Base-by-base conservation (phyloP, 257 asterid genomes). In the Solanum appendiculatum region DNA sequence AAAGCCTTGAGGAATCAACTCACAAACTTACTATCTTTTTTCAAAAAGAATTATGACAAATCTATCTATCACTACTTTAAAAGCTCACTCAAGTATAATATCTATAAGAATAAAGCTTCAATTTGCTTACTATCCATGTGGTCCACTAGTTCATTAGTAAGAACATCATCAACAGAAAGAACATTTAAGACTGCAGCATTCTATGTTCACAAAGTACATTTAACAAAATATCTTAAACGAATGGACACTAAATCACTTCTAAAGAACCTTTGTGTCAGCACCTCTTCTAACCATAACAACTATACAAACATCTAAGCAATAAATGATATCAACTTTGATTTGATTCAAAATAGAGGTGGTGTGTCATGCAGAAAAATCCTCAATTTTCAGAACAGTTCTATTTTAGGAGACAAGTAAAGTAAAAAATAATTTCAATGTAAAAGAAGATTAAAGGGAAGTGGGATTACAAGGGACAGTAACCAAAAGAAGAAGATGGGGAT, bases 381-480 rank as follows among this genome's bases (percentile, higher is more conserved):
- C 82, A 74, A 74, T 73, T 37, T 74, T 74, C 25, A 74, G 54
- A 23, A 75, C 82, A 37, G 29, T 63, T 63, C 70, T 5, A 63
- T 11, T 58, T 58, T n/a, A 8, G 33, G 33, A 66, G 5, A 6
- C 37, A 27, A 77, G 27, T 77, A 77, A n/a, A 1, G 7, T 63
- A 16, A 42, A 25, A 75, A 21, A 42, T 37, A 27, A 14, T 33
- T 21, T n/a, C 13, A 58, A 44, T n/a, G 56, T 27, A 33, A 4
- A 83, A 66, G 18, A 31, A 63, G 63, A 70, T 54, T 29, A 75
- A 13, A 63, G 40, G 40, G 81, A 81, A 86, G 31, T 60, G 40
- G 86, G 80, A 87, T 93, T 95, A 96, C 98, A 96, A 83, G 99
- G 99, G 51, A 95, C 92, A 33, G 98, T 94, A 85, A 96, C 94